phyloP scores from a whole-genome alignment of 192 early-diverging fungal species.

The Ramicandelaber brevisporus region DNA sequence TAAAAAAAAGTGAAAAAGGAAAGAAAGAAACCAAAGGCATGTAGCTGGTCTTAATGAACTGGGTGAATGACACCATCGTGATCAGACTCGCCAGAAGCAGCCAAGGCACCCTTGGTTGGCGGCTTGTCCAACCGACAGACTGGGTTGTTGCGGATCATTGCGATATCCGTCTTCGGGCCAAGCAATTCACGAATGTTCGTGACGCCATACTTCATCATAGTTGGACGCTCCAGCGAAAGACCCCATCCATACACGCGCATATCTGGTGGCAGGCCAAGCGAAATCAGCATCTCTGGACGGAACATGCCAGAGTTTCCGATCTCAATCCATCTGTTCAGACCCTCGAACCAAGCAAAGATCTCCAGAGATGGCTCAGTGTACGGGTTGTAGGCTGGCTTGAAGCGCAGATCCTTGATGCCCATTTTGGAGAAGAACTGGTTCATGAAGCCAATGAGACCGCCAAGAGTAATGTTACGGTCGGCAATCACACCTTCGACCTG shows the following conservation, averaged over 20 bases:
- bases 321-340: conserved; percentile 75
- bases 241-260: conserved; percentile 97
- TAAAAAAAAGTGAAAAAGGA: too few relatives aligned
- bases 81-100: too few relatives aligned
- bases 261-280: conserved; percentile 83
- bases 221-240: conserved; percentile 84
- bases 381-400: conserved; percentile 99
- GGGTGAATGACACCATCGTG: too few relatives aligned
- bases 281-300: conserved; percentile 93
- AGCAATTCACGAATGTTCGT: conserved; percentile 84
- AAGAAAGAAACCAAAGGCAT: too few relatives aligned
- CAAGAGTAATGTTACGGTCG: conserved; percentile 79
- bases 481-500: conserved; percentile 98
- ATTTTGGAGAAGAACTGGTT: conserved; percentile 95
- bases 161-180: conserved; percentile 83
- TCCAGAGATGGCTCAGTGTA: conserved; percentile 99
- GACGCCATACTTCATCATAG: conserved; percentile 94
- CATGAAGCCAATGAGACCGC: conserved; percentile 90
- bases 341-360: conserved; percentile 90
- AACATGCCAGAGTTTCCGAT: conserved; percentile 99
- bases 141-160: conserved; percentile 69
- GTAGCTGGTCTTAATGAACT: too few relatives aligned
- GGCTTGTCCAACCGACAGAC: conserved; percentile 82
- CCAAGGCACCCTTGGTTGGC: too few relatives aligned
- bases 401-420: conserved; percentile 74